A percentile compares a stretch with the other conserved stretches of the same genome.
These are phyloP conservation scores for Cercospora janseana DNA, from an alignment of 2,329 filamentous ascomycete genomes.

Conservation along the genomic window DNA sequence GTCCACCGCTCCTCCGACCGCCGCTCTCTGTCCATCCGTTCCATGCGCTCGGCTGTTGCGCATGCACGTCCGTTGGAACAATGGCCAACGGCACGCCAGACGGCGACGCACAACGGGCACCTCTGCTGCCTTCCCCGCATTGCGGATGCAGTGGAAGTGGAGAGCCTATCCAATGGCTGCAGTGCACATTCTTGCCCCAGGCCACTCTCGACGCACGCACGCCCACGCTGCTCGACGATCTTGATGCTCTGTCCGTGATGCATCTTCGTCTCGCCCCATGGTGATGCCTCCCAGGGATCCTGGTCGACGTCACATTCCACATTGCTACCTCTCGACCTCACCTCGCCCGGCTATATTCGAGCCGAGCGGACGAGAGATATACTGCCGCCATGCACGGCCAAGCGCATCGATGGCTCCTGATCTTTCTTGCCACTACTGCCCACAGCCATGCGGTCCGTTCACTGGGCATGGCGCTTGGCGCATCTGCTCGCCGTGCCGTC, in stretches of 20 bases:
- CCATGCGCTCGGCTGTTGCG: too few relatives aligned
- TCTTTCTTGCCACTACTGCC: background rate
- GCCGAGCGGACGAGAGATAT: background rate
- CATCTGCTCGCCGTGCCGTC: background rate
- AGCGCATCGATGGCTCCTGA: background rate
- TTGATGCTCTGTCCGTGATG: constrained; percentile 1
- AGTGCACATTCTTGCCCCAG: too few relatives aligned
- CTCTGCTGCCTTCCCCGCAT: too few relatives aligned
- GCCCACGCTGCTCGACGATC: background rate
- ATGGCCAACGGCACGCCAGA: too few relatives aligned
- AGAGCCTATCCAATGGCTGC: too few relatives aligned
- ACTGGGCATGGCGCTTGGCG: background rate
- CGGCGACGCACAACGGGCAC: too few relatives aligned
- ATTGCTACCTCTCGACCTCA: background rate
- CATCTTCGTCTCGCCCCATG: background rate
- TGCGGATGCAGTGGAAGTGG: too few relatives aligned
- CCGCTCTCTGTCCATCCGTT: too few relatives aligned
- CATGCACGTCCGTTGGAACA: too few relatives aligned
- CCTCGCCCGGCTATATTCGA: background rate
- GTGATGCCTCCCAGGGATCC: background rate
- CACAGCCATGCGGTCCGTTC: background rate
- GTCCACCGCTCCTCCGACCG: too few relatives aligned
- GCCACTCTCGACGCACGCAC: too few relatives aligned
- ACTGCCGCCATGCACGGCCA: background rate
- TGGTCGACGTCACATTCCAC: constrained; percentile 2